These are phyloP conservation scores for Parasitella parasitica DNA, from an alignment of 371 early-diverging fungal genomes.

Conservation along the genomic window DNA sequence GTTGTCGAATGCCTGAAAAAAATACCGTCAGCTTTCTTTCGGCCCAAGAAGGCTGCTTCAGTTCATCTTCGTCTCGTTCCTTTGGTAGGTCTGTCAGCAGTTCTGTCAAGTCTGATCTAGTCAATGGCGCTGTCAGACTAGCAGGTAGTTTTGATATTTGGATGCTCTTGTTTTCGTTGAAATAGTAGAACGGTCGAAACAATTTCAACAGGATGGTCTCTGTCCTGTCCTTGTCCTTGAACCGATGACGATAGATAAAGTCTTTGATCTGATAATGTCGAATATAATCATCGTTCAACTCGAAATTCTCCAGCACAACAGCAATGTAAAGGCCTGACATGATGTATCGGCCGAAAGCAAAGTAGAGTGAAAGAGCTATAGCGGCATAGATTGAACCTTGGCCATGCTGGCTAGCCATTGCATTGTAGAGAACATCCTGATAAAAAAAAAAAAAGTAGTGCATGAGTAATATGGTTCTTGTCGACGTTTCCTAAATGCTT, in stretches of 20 bases:
- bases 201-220: slow-evolving; percentile 37
- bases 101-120: slow-evolving; percentile 32
- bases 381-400: slow-evolving; percentile 50
- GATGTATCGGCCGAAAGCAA: slow-evolving; percentile 59
- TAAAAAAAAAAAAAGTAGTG: not conserved
- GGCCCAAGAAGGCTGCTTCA: slow-evolving; percentile 6
- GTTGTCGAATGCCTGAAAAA: slow-evolving; percentile 1
- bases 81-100: slow-evolving; percentile 20
- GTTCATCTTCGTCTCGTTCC: not conserved
- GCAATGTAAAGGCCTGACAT: slow-evolving; percentile 68
- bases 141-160: slow-evolving; percentile 45
- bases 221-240: slow-evolving; percentile 30
- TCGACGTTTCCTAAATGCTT: too few relatives aligned
- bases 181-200: slow-evolving; percentile 31
- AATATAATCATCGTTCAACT: slow-evolving; percentile 60
- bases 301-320: slow-evolving; percentile 65
- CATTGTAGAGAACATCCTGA: slow-evolving; percentile 52
- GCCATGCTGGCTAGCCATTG: slow-evolving; percentile 51
- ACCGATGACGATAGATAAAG: slow-evolving; percentile 49
- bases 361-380: slow-evolving; percentile 48
- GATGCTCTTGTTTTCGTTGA: slow-evolving; percentile 36
- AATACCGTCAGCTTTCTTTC: slow-evolving; percentile 11
- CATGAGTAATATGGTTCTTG: too few relatives aligned
- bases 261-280: slow-evolving; percentile 58
- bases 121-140: slow-evolving; percentile 42